Evolutionary conservation across 257 asterid genomes (phyloP), one percentile per base, ranked within the genome.

Genomic region (Fraxinus cuspidata): DNA sequence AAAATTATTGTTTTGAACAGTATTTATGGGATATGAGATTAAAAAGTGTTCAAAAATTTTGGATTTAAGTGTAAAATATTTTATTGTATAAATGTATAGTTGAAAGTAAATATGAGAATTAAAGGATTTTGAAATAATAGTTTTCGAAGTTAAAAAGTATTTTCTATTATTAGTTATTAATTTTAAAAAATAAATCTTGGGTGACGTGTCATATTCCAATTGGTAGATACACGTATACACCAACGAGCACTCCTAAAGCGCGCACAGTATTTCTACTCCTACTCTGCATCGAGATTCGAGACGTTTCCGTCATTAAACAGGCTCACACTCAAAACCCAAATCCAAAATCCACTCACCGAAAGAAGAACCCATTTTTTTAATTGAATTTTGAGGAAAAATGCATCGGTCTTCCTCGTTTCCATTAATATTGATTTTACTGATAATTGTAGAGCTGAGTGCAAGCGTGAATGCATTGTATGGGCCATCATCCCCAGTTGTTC

Each of bases 401-500:
- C 86, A 84, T 72, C 81, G 86, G 86, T 82, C 84, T 71, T 75
- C 84, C 21, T 29, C 84, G 81, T 29, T 87, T n/a, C 70, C 84
- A 66, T 80, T 90, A 42, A 10, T 78, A 19, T 71, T 82, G 49
- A 31, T 87, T 10, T 29, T 88, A 38, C 77, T 88, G 70, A 79
- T 79, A 23, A 38, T 32, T 15, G 18, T 82, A 18, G 71, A 58
- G 78, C 77, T 89, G 74, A 40, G 87, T 67, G 86, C 84, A 12
- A 83, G 87, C 53, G 96, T 82, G 28, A 74, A 83, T 84, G 95
- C 97, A 19, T 77, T 94, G 78, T 94, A 94, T 80, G 94, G 89
- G 27, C 89, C 97, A 7, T 89, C 98, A 0, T 92, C 99, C 29
- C 97, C 97, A 47, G 99, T 93, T 81, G 53, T 93, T 88, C 99